Evolutionary conservation across 2,329 filamentous ascomycete genomes (phyloP).

Genomic region (Graphilbum ipis-grandicollis): DNA sequence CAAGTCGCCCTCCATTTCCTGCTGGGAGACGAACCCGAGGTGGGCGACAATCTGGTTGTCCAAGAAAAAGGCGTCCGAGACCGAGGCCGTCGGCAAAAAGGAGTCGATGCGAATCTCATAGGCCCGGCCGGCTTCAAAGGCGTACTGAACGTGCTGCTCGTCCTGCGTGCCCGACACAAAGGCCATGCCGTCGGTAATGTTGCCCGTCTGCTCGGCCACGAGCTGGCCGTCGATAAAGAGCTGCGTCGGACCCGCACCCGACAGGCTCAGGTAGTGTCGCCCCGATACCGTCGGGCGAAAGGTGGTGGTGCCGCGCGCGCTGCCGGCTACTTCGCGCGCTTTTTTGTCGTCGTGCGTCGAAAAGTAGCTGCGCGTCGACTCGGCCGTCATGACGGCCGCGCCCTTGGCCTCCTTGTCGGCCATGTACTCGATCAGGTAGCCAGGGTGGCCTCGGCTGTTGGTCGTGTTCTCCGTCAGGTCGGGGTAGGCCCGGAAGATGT

Average conservation of each 20-base stretch:
- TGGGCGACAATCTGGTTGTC: conserved; percentile 42
- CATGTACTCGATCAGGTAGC: background rate
- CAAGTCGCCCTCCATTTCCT: conserved; percentile 29
- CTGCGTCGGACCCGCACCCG: conserved; percentile 16
- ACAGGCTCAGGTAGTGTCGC: conserved; percentile 15
- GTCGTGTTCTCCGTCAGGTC: conserved; percentile 17
- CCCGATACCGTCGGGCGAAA: conserved; percentile 12
- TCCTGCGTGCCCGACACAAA: conserved; percentile 45
- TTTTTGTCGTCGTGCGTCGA: background rate
- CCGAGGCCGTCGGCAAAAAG: conserved; percentile 28
- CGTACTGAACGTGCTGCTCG: conserved; percentile 31
- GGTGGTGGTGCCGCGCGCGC: background rate
- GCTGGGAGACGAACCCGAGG: conserved; percentile 36
- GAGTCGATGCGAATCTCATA: conserved; percentile 38
- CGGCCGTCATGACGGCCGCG: conserved; percentile 33
- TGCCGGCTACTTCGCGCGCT: too few relatives aligned
- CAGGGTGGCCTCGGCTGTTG: background rate
- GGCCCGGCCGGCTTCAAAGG: conserved; percentile 25
- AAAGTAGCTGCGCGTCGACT: conserved; percentile 13
- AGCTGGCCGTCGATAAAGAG: conserved; percentile 18
- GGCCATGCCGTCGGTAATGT: conserved; percentile 35
- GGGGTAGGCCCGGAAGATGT: conserved; percentile 44
- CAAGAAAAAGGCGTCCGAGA: conserved; percentile 29
- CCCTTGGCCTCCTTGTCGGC: conserved; percentile 33
- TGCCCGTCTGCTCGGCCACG: conserved; percentile 17